Evolutionary conservation across 306 rosid species (phyloP), one percentile per base, ranked within the genome.

Genomic region (Betula pendula): DNA sequence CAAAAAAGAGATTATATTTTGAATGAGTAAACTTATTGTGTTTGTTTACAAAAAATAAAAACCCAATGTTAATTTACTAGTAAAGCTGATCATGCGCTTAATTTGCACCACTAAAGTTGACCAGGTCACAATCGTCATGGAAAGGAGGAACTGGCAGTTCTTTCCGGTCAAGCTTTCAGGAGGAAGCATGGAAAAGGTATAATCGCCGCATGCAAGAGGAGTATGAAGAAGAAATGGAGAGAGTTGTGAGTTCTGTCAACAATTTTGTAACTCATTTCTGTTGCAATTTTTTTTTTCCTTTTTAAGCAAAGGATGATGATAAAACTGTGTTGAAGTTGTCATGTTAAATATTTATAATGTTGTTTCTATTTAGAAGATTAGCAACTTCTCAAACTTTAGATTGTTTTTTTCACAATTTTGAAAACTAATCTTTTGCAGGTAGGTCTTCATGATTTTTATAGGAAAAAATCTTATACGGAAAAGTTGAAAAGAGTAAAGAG

Each of bases 151-250:
- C 78, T 17, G 89, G 93, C 12, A 71, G 86, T 73, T 84, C 96
- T 45, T 86, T 77, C 73, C 90, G 97, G 44, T 70, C 97, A 25
- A 24, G 89, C 42, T 95, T 85, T 84, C 97, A 90, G 85, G 98
- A 91, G 86, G 99, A 92, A 81, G 98, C 99, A 17, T 85, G 93
- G 96, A 91, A 78, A 82, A 96, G 68, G 79, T 84, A 91, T 82
- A 91, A 88, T 71, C 96, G 94, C 69, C 82, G 98, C 44, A 47
- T 96, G 86, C 97, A 87, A 86, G 98, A 96, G 86, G 97, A 96
- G 90, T 92, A 87, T 20, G 99, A 96, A 76, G 98, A 96, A 84
- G 99, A 96, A 84, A 79, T 92, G 94, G 99, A 91, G 77, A 91
- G 99, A 82, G 99, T 96, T 80, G 99, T 92, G 72, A 83, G 96